phyloP scores from a whole-genome alignment of 495 filamentous ascomycete genomes.

The Hypoxylon lienhwacheense region DNA sequence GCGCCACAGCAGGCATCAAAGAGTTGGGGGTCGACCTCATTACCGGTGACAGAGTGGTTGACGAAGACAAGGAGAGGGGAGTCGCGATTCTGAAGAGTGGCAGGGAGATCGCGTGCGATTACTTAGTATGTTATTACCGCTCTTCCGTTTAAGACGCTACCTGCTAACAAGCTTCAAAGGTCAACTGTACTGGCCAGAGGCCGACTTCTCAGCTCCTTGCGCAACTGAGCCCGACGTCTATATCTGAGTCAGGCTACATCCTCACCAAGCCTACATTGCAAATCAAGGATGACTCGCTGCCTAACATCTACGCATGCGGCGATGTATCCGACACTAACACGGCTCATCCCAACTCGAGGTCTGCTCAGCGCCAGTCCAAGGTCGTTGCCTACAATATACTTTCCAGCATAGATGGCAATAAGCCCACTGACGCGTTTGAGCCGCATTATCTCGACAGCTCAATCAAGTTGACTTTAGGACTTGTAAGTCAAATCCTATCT shows the following conservation, averaged over 20 bases:
- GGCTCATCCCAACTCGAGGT: conserved; percentile 56
- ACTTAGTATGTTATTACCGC: conserved; percentile 36
- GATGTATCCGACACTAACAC: conserved; percentile 64
- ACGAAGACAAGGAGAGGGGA: conserved; percentile 25
- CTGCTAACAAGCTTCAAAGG: conserved; percentile 29
- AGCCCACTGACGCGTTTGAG: conserved; percentile 36
- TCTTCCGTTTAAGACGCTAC: neutral
- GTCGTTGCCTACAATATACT: conserved; percentile 59
- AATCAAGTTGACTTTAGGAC: conserved; percentile 41
- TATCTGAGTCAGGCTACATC: conserved; percentile 55
- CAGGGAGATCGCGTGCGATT: conserved; percentile 39
- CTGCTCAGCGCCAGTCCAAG: conserved; percentile 54
- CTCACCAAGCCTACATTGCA: conserved; percentile 60
- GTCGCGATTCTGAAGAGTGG: conserved; percentile 39
- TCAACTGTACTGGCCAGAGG: conserved; percentile 60
- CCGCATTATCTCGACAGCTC: conserved; percentile 36
- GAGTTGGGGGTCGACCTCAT: conserved; percentile 48
- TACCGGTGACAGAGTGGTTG: conserved; percentile 13
- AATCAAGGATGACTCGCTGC: conserved; percentile 50
- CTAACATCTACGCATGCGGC: conserved; percentile 60
- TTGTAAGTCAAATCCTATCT: conserved; percentile 21
- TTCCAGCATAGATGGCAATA: conserved; percentile 43
- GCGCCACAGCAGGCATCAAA: conserved; percentile 45
- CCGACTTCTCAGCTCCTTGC: conserved; percentile 57
- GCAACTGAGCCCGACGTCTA: conserved; percentile 45